Evolutionary conservation across 371 early-diverging fungal genomes (phyloP).

Genomic region (Caulochytrium protostelioides): DNA sequence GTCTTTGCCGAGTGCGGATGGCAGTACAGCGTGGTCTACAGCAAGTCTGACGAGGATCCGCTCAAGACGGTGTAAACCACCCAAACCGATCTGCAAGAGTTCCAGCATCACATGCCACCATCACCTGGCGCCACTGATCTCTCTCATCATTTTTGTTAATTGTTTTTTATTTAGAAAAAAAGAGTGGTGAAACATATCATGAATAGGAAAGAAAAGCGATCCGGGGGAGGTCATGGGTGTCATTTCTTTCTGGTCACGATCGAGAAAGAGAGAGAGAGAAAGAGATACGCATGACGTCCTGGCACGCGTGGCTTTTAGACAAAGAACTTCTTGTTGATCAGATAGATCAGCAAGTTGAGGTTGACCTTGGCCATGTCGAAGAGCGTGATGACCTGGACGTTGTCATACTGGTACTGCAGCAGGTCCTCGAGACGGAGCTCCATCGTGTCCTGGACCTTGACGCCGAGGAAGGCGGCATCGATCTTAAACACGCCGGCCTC

Average conservation of each 20-base stretch:
- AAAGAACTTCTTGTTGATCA: slow-evolving; percentile 93
- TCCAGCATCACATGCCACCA: too few relatives aligned
- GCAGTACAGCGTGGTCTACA: neutral
- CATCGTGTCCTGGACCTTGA: slow-evolving; percentile 51
- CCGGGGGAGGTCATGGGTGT: too few relatives aligned
- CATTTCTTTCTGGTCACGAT: too few relatives aligned
- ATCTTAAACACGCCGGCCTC: slow-evolving; percentile 72
- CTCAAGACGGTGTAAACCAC: slow-evolving; percentile 33
- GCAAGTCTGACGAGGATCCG: slow-evolving; percentile 42
- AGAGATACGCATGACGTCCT: too few relatives aligned
- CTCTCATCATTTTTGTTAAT: too few relatives aligned
- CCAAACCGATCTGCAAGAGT: too few relatives aligned
- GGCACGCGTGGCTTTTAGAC: slow-evolving; percentile 3
- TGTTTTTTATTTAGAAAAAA: too few relatives aligned
- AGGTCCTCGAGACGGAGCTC: slow-evolving; percentile 78
- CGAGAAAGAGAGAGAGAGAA: too few relatives aligned
- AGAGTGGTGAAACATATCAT: too few relatives aligned
- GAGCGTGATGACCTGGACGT: slow-evolving; percentile 59
- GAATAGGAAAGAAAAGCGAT: too few relatives aligned
- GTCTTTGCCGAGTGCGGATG: slow-evolving; percentile 9
- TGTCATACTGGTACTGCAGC: slow-evolving; percentile 77
- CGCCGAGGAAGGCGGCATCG: slow-evolving; percentile 56
- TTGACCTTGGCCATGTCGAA: slow-evolving; percentile 85
- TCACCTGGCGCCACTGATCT: too few relatives aligned
- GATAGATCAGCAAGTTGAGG: slow-evolving; percentile 74